Base-by-base conservation (phyloP, 2,329 filamentous ascomycete species). In the Aspergillus ochraceus region DNA sequence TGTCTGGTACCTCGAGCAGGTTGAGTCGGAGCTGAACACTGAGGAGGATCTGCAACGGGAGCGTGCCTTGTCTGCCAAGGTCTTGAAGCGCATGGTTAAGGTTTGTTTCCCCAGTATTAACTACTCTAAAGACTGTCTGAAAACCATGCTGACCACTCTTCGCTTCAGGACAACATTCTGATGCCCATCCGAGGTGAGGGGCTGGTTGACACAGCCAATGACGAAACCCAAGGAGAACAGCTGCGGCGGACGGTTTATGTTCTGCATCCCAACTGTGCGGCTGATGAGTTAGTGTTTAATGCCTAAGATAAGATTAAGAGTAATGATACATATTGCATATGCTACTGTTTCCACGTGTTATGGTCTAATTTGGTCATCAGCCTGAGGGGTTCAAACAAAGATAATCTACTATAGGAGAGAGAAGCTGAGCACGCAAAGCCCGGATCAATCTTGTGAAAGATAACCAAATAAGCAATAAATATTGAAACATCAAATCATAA, bases 51-150 rank as follows among this genome's bases (percentile, higher is more conserved):
- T 96, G 70, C 85, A 93, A 72, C 81, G 80, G 17, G 92, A 98
- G 78, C 85, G 86, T 72, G 81, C 81, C 3, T 78, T 97, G 58
- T 89, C 88, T 14, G 85, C 81, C 72, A 95, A 97, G 84, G 94
- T 99, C 55, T 79, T 99, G 67, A 96, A 91, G 84, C 89, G 91
- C 77, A 96, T 98, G 89, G 90, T 97, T 72, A 97, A 95, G 88
- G 92, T 95, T 81, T 71, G 86, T 42, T n/a, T 36, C 4, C 12
- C 36, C 36, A 17, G 8, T 36, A 36, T 17, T 36, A 5, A 17
- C 5, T 17, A 12, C 32, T 4, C 6, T 1, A 12, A 10, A 14
- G 11, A 4, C 30, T 1, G 26, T 29, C 8, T 55, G n/a, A 2
- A 14, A 9, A 22, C 26, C 20, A 22, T n/a, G 8, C 36, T 59